Conservation (phyloP, 805 yeast species). For the Pichia scutulata region DNA sequence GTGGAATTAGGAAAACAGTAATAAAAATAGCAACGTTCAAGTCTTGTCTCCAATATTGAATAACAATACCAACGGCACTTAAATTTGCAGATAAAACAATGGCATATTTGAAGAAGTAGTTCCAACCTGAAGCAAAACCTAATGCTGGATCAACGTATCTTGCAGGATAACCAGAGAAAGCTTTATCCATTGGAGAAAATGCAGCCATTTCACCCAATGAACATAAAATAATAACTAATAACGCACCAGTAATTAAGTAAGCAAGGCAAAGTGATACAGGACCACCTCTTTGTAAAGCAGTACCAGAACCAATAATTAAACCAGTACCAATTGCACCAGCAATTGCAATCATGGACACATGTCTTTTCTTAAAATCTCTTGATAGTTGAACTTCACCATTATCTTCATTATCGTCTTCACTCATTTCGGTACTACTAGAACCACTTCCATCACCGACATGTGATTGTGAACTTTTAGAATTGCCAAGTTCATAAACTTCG, state of each 20-base stretch:
- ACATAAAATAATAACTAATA: slow-evolving; percentile 34
- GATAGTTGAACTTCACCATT: too few species aligned
- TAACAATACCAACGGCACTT: slow-evolving; percentile 37
- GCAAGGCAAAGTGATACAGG: slow-evolving; percentile 36
- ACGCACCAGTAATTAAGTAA: slow-evolving; percentile 36
- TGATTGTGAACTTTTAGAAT: too few species aligned
- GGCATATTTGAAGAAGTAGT: slow-evolving; percentile 39
- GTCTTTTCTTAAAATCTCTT: slow-evolving; percentile 24
- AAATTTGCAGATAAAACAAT: slow-evolving; percentile 42
- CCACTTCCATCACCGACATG: too few species aligned
- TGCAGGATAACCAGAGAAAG: slow-evolving; percentile 39
- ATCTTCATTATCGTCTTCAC: too few species aligned
- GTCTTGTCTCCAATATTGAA: slow-evolving; percentile 43
- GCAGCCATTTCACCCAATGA: slow-evolving; percentile 41
- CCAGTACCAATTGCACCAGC: slow-evolving; percentile 46
- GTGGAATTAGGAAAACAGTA: slow-evolving; percentile 12
- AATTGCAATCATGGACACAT: slow-evolving; percentile 41
- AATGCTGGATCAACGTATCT: slow-evolving; percentile 39
- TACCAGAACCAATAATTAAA: slow-evolving; percentile 36
- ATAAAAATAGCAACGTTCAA: slow-evolving; percentile 41
- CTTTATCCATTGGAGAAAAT: slow-evolving; percentile 41
- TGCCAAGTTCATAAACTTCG: too few species aligned
- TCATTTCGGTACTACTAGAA: too few species aligned
- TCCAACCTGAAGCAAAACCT: slow-evolving; percentile 43
- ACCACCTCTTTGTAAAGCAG: slow-evolving; percentile 33